phyloP scores from a whole-genome alignment of 2,329 filamentous ascomycete species.

The Botrytis byssoidea region DNA sequence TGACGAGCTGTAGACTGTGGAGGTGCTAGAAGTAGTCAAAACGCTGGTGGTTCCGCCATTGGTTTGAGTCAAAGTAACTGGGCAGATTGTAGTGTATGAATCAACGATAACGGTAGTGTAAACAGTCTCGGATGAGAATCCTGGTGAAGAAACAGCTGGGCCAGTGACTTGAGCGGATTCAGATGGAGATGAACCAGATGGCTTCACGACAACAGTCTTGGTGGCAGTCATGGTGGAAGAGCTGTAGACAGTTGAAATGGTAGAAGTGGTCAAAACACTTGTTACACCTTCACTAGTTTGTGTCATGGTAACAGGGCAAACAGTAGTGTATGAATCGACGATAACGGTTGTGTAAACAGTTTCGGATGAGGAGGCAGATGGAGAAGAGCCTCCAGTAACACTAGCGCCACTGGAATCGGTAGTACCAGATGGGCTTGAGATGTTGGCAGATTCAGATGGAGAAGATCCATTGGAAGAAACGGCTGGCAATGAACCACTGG shows the following conservation, averaged over 20 bases:
- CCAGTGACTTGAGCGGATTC: neutral
- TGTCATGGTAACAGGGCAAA: conserved; percentile 12
- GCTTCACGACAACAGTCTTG: neutral
- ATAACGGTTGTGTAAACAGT: conserved; percentile 1
- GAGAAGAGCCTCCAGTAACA: neutral
- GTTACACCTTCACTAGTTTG: neutral
- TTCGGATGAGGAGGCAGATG: neutral
- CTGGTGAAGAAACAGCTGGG: neutral
- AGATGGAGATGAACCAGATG: neutral
- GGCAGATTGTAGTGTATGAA: conserved; percentile 1
- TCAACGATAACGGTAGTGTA: conserved; percentile 9
- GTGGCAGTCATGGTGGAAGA: neutral
- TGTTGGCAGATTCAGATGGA: neutral
- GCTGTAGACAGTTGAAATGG: neutral
- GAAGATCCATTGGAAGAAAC: neutral
- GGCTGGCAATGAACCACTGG: neutral
- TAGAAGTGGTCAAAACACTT: conserved; percentile 3
- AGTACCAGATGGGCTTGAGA: neutral
- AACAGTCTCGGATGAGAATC: neutral
- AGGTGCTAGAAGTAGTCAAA: conserved; percentile 3
- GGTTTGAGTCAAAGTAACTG: conserved; percentile 11
- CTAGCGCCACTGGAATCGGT: neutral
- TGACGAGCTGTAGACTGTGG: conserved; percentile 1
- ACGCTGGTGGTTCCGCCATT: neutral
- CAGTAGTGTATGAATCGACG: conserved; percentile 9